Conservation (phyloP, 176 grass and related monocot genomes). For the Puya raimondii region DNA sequence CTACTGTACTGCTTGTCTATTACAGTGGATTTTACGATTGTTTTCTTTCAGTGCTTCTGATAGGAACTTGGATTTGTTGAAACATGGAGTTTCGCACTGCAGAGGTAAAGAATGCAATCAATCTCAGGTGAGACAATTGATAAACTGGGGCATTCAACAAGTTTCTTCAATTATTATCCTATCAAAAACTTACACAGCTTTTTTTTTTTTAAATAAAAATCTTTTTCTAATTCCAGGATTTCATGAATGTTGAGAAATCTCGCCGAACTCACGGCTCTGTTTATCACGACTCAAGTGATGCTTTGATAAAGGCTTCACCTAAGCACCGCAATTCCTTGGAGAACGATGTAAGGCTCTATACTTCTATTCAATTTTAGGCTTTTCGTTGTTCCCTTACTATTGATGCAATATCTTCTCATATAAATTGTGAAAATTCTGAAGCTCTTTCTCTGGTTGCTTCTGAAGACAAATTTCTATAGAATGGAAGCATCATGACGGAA, state of each 20-base stretch:
- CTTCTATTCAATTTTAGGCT: background rate
- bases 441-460: no score
- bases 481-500: no score
- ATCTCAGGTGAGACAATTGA: conserved; percentile 14
- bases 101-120: conserved; percentile 10
- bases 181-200: background rate
- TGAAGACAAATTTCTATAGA: no score
- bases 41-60: conserved; percentile 36
- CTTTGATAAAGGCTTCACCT: conserved; percentile 41
- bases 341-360: conserved; percentile 53
- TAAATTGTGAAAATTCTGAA: background rate
- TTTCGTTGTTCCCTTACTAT: background rate
- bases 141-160: background rate
- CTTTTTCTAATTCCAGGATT: conserved; percentile 19
- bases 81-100: conserved; percentile 21
- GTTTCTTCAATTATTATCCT: no score
- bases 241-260: conserved; percentile 25
- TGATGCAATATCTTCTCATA: background rate
- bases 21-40: background rate
- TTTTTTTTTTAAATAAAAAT: background rate
- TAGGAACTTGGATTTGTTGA: conserved; percentile 30
- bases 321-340: conserved; percentile 76
- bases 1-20: no score
- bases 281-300: conserved; percentile 22
- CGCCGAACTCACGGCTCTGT: conserved; percentile 9